Conservation (phyloP, 495 filamentous ascomycete species). For the Neurospora tetraspora region DNA sequence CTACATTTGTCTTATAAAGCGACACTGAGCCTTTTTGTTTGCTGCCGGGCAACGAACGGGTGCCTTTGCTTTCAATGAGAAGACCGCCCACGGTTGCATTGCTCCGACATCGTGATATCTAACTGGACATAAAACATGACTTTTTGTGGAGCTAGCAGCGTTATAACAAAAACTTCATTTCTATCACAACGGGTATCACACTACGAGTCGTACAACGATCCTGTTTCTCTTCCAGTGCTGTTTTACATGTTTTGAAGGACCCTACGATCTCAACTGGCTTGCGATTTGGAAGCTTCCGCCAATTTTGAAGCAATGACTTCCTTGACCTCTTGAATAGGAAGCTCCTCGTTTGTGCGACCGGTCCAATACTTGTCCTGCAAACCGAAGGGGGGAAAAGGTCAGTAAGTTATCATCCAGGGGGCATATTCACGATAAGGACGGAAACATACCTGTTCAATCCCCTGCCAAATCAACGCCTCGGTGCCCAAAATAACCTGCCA, state of each 20-base stretch:
- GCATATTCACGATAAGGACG: not conserved
- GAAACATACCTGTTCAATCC: slow-evolving; percentile 48
- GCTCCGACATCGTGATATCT: not conserved
- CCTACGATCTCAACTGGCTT: not conserved
- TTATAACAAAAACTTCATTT: not conserved
- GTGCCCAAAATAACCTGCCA: slow-evolving; percentile 63
- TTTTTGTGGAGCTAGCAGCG: not conserved
- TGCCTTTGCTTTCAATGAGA: not conserved
- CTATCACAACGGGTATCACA: not conserved
- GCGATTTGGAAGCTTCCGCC: slow-evolving; percentile 12
- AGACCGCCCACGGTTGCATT: not conserved
- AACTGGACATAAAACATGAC: not conserved
- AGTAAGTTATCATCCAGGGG: not conserved
- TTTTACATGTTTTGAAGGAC: not conserved
- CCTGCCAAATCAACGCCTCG: slow-evolving; percentile 68
- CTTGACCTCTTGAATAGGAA: slow-evolving; percentile 46
- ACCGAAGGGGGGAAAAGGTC: not conserved
- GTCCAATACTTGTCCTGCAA: slow-evolving; percentile 50
- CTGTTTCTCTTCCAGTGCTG: not conserved
- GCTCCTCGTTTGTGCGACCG: slow-evolving; percentile 38
- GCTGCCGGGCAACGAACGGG: not conserved
- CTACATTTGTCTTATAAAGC: not conserved
- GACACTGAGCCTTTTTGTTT: not conserved
- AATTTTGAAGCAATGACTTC: slow-evolving; percentile 35
- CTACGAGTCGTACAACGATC: not conserved